Base-by-base conservation (phyloP, 345 rosid genomes). In the Linum tenue region DNA sequence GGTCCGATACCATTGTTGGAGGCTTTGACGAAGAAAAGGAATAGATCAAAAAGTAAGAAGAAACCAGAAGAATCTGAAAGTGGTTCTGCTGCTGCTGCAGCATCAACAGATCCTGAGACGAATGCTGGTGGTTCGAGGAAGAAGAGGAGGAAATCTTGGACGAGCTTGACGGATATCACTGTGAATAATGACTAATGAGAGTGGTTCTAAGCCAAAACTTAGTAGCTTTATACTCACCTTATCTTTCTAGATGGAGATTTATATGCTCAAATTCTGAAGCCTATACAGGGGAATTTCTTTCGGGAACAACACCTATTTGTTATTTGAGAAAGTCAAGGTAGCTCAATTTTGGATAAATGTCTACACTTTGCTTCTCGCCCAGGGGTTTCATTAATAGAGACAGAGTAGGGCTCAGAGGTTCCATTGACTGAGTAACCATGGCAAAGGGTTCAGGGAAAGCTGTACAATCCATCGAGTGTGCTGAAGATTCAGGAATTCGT, bases 61-160 rank as follows among this genome's bases (percentile, higher is more conserved):
- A 80, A 61, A 53, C 68, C 67, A 9, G 77, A 64, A 44, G 82
- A 77, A 70, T 56, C 67, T 15, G 82, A 62, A 57, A 68, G 66
- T 59, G 38, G 31, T 22, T 22, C 68, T 2, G 59, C 64, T 39
- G 10, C 57, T 12, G 40, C 59, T 8, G 9, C 53, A 48, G 53
- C 53, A 5, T 7, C 12, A 9, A 10, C 53, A 2, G 59, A 55
- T 60, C 63, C 56, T 2, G 76, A 65, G 56, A 73, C 69, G 43
- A 44, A 72, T 64, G 64, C 15, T 16, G 17, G 59, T 48, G 69
- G 68, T 22, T 83, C 82, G 16, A 75, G 73, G 64, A 85, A 78
- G 53, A 83, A 66, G 77, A 78, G 31, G 31, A 22, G 76, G 78
- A 86, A 82, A 64, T 67, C 79, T 11, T 77, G 88, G 88, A 79